Percentiles rank a stretch among this genome's conserved stretches.
These are phyloP conservation scores for Glonium stellatum DNA, from an alignment of 495 filamentous ascomycete genomes.

Conservation along the genomic window DNA sequence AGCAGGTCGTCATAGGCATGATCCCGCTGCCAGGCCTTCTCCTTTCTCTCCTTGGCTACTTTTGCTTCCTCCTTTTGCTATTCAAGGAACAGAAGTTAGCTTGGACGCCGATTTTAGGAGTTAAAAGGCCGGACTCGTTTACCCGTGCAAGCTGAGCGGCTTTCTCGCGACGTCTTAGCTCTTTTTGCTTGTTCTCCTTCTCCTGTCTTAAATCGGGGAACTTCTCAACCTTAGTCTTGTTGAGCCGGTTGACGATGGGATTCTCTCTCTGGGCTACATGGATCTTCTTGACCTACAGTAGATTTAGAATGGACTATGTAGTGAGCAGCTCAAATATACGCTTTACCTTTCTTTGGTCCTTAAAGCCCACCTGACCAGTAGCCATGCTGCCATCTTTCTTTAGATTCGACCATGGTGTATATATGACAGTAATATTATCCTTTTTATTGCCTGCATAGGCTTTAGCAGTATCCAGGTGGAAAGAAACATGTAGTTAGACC, in stretches of 20 bases:
- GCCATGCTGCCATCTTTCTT: constrained; percentile 96
- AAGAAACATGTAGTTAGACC: constrained; percentile 42
- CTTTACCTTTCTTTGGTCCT: constrained; percentile 63
- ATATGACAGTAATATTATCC: constrained; percentile 92
- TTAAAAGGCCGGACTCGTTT: constrained; percentile 24
- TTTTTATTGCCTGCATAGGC: constrained; percentile 76
- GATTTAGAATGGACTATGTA: neutral
- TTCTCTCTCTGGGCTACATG: constrained; percentile 74
- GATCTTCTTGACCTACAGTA: constrained; percentile 65
- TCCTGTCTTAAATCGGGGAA: constrained; percentile 73
- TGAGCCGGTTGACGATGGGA: constrained; percentile 85
- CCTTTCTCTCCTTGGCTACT: constrained; percentile 67
- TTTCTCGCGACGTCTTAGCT: constrained; percentile 62
- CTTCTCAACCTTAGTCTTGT: constrained; percentile 87
- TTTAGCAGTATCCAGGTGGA: neutral
- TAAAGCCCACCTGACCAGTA: constrained; percentile 88
- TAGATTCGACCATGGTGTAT: constrained; percentile 96
- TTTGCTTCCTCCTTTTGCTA: constrained; percentile 75
- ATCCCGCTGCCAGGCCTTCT: constrained; percentile 88
- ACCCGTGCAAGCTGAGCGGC: constrained; percentile 59
- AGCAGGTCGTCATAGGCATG: constrained; percentile 89
- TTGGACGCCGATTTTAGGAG: neutral
- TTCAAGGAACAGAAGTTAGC: neutral
- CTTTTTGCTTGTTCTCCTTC: constrained; percentile 65
- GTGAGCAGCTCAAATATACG: neutral